These are phyloP conservation scores for Pestalotiopsis fici DNA, from an alignment of 2,329 filamentous ascomycete species.

Conservation along the genomic window DNA sequence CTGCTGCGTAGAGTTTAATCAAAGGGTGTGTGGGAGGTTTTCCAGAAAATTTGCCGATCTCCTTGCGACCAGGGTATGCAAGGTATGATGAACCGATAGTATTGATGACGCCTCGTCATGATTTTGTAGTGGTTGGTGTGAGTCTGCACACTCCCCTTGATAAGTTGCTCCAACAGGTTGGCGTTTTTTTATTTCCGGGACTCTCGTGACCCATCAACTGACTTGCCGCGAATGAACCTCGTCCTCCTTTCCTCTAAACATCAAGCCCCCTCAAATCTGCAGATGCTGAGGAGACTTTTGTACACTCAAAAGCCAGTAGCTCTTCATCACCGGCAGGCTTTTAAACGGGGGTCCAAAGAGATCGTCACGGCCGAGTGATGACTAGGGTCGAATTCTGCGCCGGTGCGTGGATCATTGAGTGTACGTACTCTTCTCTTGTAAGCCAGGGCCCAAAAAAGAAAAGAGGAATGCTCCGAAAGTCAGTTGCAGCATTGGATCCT, in stretches of 20 bases:
- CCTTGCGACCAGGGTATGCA: background rate
- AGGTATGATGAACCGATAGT: background rate
- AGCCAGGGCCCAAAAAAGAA: background rate
- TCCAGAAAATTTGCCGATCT: slow-evolving; percentile 4
- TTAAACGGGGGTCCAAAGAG: background rate
- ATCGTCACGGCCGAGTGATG: background rate
- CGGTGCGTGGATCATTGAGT: background rate
- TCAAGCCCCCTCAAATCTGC: too few relatives aligned
- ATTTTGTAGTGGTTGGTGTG: background rate
- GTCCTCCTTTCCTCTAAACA: too few relatives aligned
- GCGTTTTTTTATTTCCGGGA: background rate
- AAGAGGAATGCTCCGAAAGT: slow-evolving; percentile 4
- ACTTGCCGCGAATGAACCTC: background rate
- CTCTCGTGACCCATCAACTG: background rate
- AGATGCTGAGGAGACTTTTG: too few relatives aligned
- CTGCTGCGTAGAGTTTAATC: background rate
- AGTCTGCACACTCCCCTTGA: background rate
- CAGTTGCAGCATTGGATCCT: background rate
- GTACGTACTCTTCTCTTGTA: background rate
- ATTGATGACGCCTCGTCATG: background rate
- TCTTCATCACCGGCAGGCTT: background rate
- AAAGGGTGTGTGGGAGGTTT: background rate
- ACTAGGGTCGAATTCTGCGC: background rate
- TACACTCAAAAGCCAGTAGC: background rate
- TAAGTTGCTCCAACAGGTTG: background rate